Evolutionary conservation across 108 stramenopile species (phyloP), one percentile per base, ranked within the genome.

Genomic region (Pseudonitzschia multiseries): DNA sequence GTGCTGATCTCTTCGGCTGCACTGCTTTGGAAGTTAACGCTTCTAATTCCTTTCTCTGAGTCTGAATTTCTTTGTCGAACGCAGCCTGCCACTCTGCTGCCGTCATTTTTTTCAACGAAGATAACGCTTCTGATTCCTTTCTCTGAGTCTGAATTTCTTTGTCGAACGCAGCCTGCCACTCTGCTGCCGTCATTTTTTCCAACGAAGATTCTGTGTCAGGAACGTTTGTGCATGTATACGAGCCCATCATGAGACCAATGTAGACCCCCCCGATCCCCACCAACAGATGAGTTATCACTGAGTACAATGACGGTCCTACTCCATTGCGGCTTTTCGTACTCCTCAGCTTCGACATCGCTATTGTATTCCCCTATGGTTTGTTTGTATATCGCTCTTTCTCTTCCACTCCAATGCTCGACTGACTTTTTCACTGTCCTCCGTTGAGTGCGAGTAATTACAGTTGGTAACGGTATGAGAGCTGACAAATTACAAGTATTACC

Each of bases 211-310:
- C 28, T 71, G 14, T 44, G 32, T 27, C 56, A 29, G 33, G n/a
- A n/a, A 4, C 40, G 57, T 48, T 57, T 1, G 9, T 20, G 48
- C 24, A 59, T 32, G 59, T 28, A 68, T 32, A 36, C 80, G 75
- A 73, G 33, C 76, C 75, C 46, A 59, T n/a, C 22, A 77, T 15
- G 15, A 70, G 3, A 29, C 81, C 81, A 32, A 74, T 28, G 50
- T 77, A 77, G 10, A 77, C 72, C 56, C 76, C 73, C 57, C 71
- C 20, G 8, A 65, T 33, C 27, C 75, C 74, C 28, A 76, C 64
- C 44, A 72, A 12, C n/a, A 61, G 41, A 66, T 78, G 70, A 17
- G 77, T 59, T 18, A 71, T 12, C n/a, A 78, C 56, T 17, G 60
- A 22, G 29, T 70, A 24, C 21, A 76, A 26, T 26, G 76, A 65